Base-by-base conservation (phyloP, 768 basidiomycete species). In the Boletellus emodensis region DNA sequence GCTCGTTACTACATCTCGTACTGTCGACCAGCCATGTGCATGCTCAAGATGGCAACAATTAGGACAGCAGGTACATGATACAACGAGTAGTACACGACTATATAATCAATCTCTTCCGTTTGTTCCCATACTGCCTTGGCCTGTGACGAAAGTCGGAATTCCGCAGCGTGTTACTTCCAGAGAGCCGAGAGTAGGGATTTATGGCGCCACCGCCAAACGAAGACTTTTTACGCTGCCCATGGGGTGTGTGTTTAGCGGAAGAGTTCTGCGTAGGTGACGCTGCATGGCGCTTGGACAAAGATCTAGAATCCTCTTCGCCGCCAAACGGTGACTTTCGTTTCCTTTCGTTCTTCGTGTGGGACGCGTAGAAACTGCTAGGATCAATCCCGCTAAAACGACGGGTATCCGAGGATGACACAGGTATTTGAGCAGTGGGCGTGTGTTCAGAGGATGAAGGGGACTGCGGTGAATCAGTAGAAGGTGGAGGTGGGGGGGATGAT, bases 271-370 rank as follows among this genome's bases (percentile, higher is more conserved):
- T 38, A 10, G 60, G 58, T 22, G 65, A 59, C 20, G 46, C 30
- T 20, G 58, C 51, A 24, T 57, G 56, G 10, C 57, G 59, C 52
- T 57, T 61, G 13, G 46, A 48, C 46, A 43, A 60, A 48, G 55
- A 54, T n/a, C 49, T 50, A 43, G 35, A 55, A 42, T 63, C 58
- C 28, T 66, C 61, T 32, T 70, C 68, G 14, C 66, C 65, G 35
- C 67, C 69, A 11, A 56, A 54, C 9, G 65, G 64, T 17, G 67
- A 69, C 58, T 78, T 77, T 35, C 76, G 72, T 54, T 77, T 77
- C 58, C 54, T 71, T 48, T 61, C 65, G 13, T 61, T 65, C 34
- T 50, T 54, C 35, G 52, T 38, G 37, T 42, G 46, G 11, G 65
- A 55, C 22, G 59, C 73, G 37, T 80, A 81, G 56, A 72, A 75